A percentile compares a stretch with the other conserved stretches of the same genome.
phyloP scores from a whole-genome alignment of 2,329 filamentous ascomycete species.

The Penicillium occitanis region DNA sequence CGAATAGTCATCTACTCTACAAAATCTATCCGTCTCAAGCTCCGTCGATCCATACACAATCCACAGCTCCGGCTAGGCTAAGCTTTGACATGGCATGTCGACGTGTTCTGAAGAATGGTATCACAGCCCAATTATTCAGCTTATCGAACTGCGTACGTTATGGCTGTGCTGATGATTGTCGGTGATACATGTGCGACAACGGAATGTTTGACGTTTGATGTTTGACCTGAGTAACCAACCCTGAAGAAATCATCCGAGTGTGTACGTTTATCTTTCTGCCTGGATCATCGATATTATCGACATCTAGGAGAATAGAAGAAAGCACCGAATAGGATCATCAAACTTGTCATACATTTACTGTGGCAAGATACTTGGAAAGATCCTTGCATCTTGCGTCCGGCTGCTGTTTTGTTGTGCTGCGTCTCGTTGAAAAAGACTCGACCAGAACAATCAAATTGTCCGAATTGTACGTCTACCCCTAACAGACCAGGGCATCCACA shows the following conservation, averaged over 20 bases:
- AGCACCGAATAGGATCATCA: neutral
- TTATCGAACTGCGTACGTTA: neutral
- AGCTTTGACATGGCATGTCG: constrained; percentile 6
- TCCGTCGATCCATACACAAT: constrained; percentile 2
- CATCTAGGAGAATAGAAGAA: neutral
- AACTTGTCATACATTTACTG: neutral
- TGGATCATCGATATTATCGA: neutral
- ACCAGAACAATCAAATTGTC: neutral
- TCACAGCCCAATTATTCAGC: neutral
- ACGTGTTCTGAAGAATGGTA: neutral
- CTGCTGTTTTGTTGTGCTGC: neutral
- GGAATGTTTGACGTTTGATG: constrained; percentile 9
- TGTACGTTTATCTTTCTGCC: neutral
- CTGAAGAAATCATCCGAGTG: constrained; percentile 19
- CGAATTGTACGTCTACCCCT: neutral
- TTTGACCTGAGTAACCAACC: constrained; percentile 12
- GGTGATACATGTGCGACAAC: neutral
- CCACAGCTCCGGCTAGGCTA: neutral
- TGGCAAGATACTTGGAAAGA: neutral
- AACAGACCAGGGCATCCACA: neutral
- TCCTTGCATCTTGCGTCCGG: neutral
- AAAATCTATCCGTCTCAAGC: neutral
- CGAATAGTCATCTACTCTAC: neutral
- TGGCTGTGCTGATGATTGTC: neutral
- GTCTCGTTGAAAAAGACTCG: neutral